Conservation (phyloP, 169 alveolate species). For the Haemoproteus tartakovskyi region DNA sequence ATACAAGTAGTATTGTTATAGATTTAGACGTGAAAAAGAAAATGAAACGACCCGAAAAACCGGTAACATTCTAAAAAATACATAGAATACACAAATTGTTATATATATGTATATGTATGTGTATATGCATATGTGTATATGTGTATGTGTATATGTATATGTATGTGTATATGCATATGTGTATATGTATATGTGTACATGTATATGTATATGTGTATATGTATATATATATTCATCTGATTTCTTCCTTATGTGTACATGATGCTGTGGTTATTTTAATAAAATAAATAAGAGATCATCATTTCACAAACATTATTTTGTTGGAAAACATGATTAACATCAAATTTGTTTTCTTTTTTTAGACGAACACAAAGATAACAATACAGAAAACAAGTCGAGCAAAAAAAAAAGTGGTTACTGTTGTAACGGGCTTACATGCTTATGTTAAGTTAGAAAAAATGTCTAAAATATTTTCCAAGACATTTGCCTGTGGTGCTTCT, state of each 20-base stretch:
- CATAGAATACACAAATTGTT: no score
- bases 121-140: no score
- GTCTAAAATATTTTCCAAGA: slow-evolving; percentile 84
- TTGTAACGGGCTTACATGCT: slow-evolving; percentile 82
- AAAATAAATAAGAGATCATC: no score
- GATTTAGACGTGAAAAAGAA: slow-evolving; percentile 15
- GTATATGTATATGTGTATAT: not conserved
- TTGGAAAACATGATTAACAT: no score
- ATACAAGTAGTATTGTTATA: slow-evolving; percentile 1
- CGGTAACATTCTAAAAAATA: no score
- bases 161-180: not conserved
- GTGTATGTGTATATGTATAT: not conserved
- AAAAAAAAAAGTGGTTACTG: slow-evolving; percentile 82
- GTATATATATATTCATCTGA: slow-evolving; percentile 9
- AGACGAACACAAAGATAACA: slow-evolving; percentile 66
- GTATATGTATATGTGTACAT: not conserved
- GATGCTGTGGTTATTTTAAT: no score
- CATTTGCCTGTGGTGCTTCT: slow-evolving; percentile 86
- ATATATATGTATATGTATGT: no score
- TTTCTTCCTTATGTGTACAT: no score
- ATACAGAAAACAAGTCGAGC: slow-evolving; percentile 81
- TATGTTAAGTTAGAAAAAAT: slow-evolving; percentile 83
- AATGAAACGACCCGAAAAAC: slow-evolving; percentile 11
- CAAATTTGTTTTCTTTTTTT: not conserved
- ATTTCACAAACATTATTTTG: no score